Percentiles rank a stretch among this genome's conserved stretches.
phyloP scores from a whole-genome alignment of 768 basidiomycete species.

The Clavaria fumosa region DNA sequence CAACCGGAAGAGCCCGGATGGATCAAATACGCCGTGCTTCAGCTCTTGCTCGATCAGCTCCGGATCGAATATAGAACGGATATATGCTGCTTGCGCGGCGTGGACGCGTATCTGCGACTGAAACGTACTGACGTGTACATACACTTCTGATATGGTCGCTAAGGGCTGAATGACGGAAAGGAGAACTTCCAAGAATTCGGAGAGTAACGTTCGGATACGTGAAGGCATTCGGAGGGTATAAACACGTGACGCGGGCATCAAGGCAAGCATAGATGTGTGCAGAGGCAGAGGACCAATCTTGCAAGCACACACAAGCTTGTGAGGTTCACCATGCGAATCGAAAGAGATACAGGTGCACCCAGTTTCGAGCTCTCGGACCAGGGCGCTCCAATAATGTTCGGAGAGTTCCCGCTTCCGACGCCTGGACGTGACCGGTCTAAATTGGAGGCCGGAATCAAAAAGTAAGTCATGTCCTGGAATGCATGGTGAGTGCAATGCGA shows the following conservation, averaged over 20 bases:
- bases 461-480: conserved; percentile 40
- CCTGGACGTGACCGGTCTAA: conserved; percentile 61
- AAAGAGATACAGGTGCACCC: conserved; percentile 81
- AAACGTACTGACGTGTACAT: conserved; percentile 42
- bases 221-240: conserved; percentile 57
- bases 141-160: conserved; percentile 42
- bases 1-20: conserved; percentile 58
- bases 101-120: conserved; percentile 47
- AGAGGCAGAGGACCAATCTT: conserved; percentile 27
- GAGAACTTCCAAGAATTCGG: conserved; percentile 69
- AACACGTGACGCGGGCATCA: conserved; percentile 27
- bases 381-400: conserved; percentile 76
- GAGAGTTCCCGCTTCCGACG: conserved; percentile 56
- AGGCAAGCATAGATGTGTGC: conserved; percentile 27
- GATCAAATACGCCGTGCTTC: conserved; percentile 60
- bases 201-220: conserved; percentile 51
- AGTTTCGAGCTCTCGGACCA: conserved; percentile 58
- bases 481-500: conserved; percentile 9
- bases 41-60: conserved; percentile 73
- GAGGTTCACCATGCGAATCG: conserved; percentile 40
- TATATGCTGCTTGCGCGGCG: conserved; percentile 45
- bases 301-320: conserved; percentile 41
- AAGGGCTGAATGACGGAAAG: conserved; percentile 75
- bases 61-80: conserved; percentile 69
- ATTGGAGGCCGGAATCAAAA: conserved; percentile 75